These are phyloP conservation scores for Neurospora sp. DNA, from an alignment of 2,329 filamentous ascomycete species.

Conservation along the genomic window DNA sequence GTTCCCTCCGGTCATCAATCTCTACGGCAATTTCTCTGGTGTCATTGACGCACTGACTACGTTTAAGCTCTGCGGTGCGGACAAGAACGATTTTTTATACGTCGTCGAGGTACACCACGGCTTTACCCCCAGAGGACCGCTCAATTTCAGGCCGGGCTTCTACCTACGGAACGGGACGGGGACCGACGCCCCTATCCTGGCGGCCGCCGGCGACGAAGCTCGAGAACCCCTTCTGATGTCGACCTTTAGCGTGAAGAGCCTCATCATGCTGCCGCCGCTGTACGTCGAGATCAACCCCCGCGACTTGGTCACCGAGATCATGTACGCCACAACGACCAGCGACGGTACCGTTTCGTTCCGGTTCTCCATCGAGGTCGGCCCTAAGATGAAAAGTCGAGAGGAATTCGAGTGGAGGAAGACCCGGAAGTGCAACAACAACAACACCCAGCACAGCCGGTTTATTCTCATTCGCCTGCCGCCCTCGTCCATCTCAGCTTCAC, in stretches of 20 bases:
- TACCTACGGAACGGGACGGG: conserved; percentile 9
- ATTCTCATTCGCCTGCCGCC: neutral
- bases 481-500: neutral
- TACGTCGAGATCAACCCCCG: conserved; percentile 3
- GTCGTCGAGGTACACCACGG: conserved; percentile 8
- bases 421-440: neutral
- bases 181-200: conserved; percentile 5
- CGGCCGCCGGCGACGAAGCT: conserved; percentile 7
- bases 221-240: neutral
- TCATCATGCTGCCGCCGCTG: conserved; percentile 5
- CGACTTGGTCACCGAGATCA: conserved; percentile 4
- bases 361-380: conserved; percentile 6
- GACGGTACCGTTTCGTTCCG: conserved; percentile 4
- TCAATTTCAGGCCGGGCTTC: conserved; percentile 8
- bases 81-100: conserved; percentile 5
- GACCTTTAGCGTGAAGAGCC: conserved; percentile 1
- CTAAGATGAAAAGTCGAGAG: neutral
- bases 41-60: conserved; percentile 1
- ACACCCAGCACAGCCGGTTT: neutral
- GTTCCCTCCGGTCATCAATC: conserved; percentile 7
- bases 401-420: conserved; percentile 7
- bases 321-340: neutral
- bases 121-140: conserved; percentile 5
- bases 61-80: conserved; percentile 8
- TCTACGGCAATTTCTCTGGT: conserved; percentile 4